These are phyloP conservation scores for Chlorella sp. DNA, from an alignment of 139 green algal genomes.

Conservation along the genomic window DNA sequence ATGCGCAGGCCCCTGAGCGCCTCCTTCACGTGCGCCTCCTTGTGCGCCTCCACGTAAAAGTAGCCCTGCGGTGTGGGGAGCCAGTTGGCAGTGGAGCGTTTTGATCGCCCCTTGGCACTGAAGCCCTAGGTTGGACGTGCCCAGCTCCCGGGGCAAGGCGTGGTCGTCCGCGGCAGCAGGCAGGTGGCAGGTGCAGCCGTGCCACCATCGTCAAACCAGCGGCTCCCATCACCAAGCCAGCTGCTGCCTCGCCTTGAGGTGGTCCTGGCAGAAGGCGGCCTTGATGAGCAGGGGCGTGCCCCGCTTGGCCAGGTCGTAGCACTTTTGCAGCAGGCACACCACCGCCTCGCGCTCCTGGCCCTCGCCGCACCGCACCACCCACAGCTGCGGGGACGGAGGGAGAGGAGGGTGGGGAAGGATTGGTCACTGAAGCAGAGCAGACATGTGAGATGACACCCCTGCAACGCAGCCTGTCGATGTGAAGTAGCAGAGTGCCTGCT, in stretches of 20 bases:
- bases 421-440: too few relatives aligned
- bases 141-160: background rate
- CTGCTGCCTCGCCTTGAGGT: slow-evolving; percentile 93
- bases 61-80: slow-evolving; percentile 66
- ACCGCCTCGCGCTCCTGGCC: slow-evolving; percentile 84
- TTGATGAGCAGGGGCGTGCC: slow-evolving; percentile 87
- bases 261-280: slow-evolving; percentile 88
- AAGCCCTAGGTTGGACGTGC: too few relatives aligned
- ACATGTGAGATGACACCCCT: too few relatives aligned
- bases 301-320: slow-evolving; percentile 50
- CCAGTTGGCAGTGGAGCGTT: too few relatives aligned
- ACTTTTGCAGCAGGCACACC: slow-evolving; percentile 92
- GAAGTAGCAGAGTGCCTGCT: too few relatives aligned
- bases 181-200: background rate
- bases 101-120: too few relatives aligned
- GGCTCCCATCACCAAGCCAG: background rate
- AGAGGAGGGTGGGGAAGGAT: too few relatives aligned
- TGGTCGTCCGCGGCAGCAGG: background rate
- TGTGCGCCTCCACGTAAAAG: slow-evolving; percentile 95
- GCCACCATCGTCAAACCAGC: background rate
- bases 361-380: slow-evolving; percentile 80
- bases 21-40: slow-evolving; percentile 90
- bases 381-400: slow-evolving; percentile 61
- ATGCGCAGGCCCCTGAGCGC: slow-evolving; percentile 84
- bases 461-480: too few relatives aligned